Evolutionary conservation across 2,329 filamentous ascomycete genomes (phyloP), one percentile per base, ranked within the genome.

Genomic region (Alternaria sp.): DNA sequence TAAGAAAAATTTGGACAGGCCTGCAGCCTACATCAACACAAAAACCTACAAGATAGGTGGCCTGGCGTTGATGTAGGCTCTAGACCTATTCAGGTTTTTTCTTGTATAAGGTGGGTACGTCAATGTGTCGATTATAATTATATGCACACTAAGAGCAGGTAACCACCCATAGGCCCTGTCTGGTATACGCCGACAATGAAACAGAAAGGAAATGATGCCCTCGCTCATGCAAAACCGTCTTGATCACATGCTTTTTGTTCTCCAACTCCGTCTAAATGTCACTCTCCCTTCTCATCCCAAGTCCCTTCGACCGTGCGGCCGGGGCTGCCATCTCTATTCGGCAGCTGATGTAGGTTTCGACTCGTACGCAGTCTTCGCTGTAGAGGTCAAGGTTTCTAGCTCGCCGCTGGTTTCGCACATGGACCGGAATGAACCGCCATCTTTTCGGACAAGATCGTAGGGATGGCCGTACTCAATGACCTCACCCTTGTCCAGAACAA

Each of bases 401-500:
- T 80, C 77, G 2, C 89, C 89, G 65, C 85, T 90, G 76, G 86
- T 91, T 71, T 90, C 87, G 72, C 90, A 91, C 90, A 92, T 91
- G 54, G 85, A 82, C 59, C 83, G 83, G 79, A 92, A 91, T 10
- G 85, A 81, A 5, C 93, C 90, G 3, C 87, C 88, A 61, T 91
- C 84, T 72, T 90, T 90, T 3, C 64, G 65, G 3, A 81, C 62
- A 55, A 99, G 83, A 70, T 93, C 89, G 83, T 90, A 93, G 0
- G 96, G 96, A 74, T 97, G 91, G n/a, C 90, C 96, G 76, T 88
- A 99, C 81, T 99, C 95, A 6, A 96, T 87, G 19, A 98, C 91
- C 63, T 87, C 82, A 10, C 96, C 96, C 78, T 94, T 93, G 75
- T 99, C 96, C 5, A 99, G 85, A 12, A 99, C 94, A 15, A 99